A percentile compares a stretch with the other conserved stretches of the same genome.
Conservation (phyloP, 352 stramenopile species). For the Globisporangium megalacanthum region DNA sequence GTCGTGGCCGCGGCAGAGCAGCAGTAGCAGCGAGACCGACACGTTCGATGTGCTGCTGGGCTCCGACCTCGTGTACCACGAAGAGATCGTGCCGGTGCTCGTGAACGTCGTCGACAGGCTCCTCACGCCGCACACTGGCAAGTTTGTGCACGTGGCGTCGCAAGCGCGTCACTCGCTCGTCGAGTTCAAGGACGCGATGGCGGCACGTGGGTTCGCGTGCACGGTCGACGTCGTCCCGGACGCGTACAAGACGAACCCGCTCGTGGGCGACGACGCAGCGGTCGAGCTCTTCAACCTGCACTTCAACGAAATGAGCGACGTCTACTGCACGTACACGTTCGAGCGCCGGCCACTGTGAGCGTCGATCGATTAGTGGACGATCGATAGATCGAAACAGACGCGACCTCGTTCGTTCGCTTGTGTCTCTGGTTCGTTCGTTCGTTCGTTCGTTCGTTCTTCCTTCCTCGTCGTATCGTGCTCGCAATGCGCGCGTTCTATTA, state of each 20-base stretch:
- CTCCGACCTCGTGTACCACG: constrained; percentile 84
- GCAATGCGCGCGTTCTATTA: constrained; percentile 1
- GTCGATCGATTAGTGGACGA: background rate
- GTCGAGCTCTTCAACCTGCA: constrained; percentile 79
- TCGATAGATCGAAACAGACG: too few relatives aligned
- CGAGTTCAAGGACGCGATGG: constrained; percentile 79
- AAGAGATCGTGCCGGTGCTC: constrained; percentile 76
- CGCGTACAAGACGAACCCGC: constrained; percentile 79
- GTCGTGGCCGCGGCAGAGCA: constrained; percentile 44
- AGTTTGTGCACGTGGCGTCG: constrained; percentile 79
- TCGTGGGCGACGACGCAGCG: constrained; percentile 57
- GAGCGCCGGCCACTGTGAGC: constrained; percentile 28
- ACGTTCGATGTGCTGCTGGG: constrained; percentile 74
- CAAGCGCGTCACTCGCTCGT: constrained; percentile 74
- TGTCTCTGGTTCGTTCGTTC: background rate
- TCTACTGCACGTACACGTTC: constrained; percentile 87
- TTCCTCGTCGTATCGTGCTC: background rate
- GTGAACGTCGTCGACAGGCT: constrained; percentile 75
- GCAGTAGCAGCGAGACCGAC: constrained; percentile 17
- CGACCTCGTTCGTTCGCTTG: too few relatives aligned
- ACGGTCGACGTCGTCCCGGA: constrained; percentile 65
- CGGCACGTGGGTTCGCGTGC: constrained; percentile 58
- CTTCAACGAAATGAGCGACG: constrained; percentile 89
- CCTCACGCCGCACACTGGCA: constrained; percentile 31
- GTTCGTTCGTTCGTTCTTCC: background rate